These are phyloP conservation scores for Naganishia friedmannii DNA, from an alignment of 768 basidiomycete species.

Conservation along the genomic window DNA sequence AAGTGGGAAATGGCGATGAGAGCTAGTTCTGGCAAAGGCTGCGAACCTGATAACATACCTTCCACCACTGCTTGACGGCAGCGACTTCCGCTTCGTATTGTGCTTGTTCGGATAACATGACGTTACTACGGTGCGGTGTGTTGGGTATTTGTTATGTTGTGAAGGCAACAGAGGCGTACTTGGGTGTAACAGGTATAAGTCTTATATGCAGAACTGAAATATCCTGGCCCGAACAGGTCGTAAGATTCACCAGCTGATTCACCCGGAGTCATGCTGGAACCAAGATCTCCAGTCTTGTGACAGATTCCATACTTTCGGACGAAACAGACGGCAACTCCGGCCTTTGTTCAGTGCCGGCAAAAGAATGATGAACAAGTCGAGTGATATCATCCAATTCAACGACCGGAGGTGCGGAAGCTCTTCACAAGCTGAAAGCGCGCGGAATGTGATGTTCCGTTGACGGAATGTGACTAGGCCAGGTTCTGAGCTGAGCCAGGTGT, in stretches of 20 bases:
- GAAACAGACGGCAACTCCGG: constrained; percentile 24
- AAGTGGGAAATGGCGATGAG: constrained; percentile 7
- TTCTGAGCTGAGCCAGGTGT: too few species aligned
- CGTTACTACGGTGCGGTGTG: constrained; percentile 6
- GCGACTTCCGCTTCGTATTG: constrained; percentile 77
- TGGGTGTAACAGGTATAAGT: neutral
- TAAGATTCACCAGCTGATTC: neutral
- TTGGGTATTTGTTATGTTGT: neutral
- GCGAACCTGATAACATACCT: constrained; percentile 58
- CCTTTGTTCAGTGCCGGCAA: constrained; percentile 13
- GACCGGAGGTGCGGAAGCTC: neutral
- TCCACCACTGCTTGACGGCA: constrained; percentile 86
- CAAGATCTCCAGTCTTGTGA: neutral
- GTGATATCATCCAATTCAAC: constrained; percentile 13
- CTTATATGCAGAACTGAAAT: neutral
- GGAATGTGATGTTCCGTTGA: neutral
- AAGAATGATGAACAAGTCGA: neutral
- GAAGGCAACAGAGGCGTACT: neutral
- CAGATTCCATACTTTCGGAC: constrained; percentile 4
- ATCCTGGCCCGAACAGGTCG: too few species aligned
- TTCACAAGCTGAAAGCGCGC: neutral
- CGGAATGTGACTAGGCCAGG: neutral
- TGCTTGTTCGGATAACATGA: constrained; percentile 53
- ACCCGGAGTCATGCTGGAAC: constrained; percentile 20
- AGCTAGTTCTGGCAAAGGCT: neutral